These are phyloP conservation scores for Nicotiana sylvestris DNA, from an alignment of 257 asterid species.

Conservation along the genomic window DNA sequence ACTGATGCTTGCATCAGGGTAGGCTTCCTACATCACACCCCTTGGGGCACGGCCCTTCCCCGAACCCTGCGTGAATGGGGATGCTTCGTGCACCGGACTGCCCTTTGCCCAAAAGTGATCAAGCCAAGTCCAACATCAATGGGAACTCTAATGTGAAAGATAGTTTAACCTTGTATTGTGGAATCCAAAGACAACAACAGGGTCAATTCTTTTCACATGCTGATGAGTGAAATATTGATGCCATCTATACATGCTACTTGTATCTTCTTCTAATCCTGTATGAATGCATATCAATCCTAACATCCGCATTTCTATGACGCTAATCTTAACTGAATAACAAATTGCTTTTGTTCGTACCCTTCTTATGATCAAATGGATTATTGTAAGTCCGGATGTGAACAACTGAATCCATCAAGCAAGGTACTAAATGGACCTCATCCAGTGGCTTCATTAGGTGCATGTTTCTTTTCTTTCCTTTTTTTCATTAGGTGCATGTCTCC, in stretches of 20 bases:
- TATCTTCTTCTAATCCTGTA: not conserved
- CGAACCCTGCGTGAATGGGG: too few relatives aligned
- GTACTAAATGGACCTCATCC: not conserved
- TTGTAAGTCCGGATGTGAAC: not conserved
- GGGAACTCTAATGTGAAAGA: not conserved
- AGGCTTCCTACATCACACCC: too few relatives aligned
- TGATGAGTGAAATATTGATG: slow-evolving; percentile 2
- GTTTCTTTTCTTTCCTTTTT: too few relatives aligned
- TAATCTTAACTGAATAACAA: not conserved
- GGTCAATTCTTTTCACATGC: not conserved
- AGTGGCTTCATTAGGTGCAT: not conserved
- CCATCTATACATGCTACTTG: not conserved
- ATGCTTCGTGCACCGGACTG: too few relatives aligned
- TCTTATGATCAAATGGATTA: not conserved
- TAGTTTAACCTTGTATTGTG: not conserved
- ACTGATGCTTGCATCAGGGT: too few relatives aligned
- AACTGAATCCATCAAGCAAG: not conserved
- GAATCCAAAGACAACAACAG: not conserved
- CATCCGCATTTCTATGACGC: not conserved
- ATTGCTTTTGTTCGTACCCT: not conserved
- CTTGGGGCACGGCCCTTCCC: too few relatives aligned
- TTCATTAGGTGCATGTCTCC: not conserved
- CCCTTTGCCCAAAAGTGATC: not conserved
- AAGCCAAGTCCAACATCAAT: not conserved
- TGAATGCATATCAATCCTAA: too few relatives aligned